Evolutionary conservation across 2,329 filamentous ascomycete genomes (phyloP).

Genomic region (Colletotrichum lentis): DNA sequence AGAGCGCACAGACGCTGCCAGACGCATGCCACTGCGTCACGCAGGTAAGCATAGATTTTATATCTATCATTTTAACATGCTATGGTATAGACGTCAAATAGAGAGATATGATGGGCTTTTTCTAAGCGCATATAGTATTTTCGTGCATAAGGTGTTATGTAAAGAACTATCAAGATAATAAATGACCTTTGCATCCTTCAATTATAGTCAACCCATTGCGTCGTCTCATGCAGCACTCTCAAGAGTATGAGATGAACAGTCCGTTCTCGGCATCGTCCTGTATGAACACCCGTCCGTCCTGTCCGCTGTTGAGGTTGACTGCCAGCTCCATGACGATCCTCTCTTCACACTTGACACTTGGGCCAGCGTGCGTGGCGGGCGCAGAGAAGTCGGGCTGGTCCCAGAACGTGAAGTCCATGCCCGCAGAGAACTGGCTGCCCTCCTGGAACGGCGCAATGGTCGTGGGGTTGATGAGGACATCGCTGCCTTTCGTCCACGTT

Average conservation of each 20-base stretch:
- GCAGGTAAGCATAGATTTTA: no score
- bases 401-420: constrained; percentile 30
- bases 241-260: constrained; percentile 18
- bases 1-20: no score
- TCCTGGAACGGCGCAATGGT: constrained; percentile 18
- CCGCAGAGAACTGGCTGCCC: background rate
- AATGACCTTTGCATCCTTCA: no score
- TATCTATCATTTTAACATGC: no score
- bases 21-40: no score
- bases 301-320: constrained; percentile 21
- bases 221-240: no score
- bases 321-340: constrained; percentile 27
- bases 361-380: constrained; percentile 13
- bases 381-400: constrained; percentile 14
- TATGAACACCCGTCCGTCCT: constrained; percentile 23
- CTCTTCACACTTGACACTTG: constrained; percentile 18
- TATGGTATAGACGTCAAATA: no score
- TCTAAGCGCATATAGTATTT: no score
- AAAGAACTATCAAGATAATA: no score
- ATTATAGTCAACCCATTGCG: no score
- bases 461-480: constrained; percentile 21
- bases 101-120: no score
- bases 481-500: constrained; percentile 11
- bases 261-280: constrained; percentile 30
- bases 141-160: no score